Conservation (phyloP, 2,329 filamentous ascomycete species). For the Diaporthe aspalathi region DNA sequence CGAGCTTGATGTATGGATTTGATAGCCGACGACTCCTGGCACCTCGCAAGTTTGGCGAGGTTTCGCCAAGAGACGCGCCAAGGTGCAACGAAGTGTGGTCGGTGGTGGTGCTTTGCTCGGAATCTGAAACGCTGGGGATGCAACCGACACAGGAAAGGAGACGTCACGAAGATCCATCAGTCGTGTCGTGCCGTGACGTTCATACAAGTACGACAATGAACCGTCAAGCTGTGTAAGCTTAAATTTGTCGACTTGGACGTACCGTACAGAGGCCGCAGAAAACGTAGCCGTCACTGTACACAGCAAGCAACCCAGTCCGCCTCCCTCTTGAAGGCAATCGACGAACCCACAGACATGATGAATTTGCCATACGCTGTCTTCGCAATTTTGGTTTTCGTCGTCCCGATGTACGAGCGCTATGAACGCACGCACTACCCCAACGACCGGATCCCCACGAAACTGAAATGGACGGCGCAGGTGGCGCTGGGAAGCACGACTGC, state of each 20-base stretch:
- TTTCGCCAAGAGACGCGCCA: slow-evolving; percentile 7
- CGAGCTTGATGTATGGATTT: not conserved
- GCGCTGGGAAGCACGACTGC: slow-evolving; percentile 30
- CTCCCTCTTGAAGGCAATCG: not conserved
- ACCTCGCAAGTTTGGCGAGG: slow-evolving; percentile 24
- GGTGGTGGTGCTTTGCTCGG: slow-evolving; percentile 5
- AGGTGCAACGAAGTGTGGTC: slow-evolving; percentile 9
- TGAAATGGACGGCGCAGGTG: slow-evolving; percentile 29
- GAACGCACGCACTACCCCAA: slow-evolving; percentile 25
- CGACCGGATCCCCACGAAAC: slow-evolving; percentile 15
- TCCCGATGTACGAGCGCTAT: slow-evolving; percentile 28
- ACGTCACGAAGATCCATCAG: slow-evolving; percentile 2
- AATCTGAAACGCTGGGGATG: slow-evolving; percentile 22
- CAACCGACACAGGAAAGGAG: slow-evolving; percentile 8
- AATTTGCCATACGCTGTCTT: slow-evolving; percentile 23
- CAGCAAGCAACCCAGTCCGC: not conserved
- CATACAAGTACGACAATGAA: slow-evolving; percentile 7
- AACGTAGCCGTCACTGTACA: not conserved
- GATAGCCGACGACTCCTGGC: not conserved
- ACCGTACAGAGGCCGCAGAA: not conserved
- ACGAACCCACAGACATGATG: slow-evolving; percentile 1
- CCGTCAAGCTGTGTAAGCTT: not conserved
- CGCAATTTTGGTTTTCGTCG: slow-evolving; percentile 11
- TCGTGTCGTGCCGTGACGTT: not conserved
- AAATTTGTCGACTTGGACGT: not conserved